phyloP scores from a whole-genome alignment of 768 basidiomycete species.

The Termitomyces sp. region DNA sequence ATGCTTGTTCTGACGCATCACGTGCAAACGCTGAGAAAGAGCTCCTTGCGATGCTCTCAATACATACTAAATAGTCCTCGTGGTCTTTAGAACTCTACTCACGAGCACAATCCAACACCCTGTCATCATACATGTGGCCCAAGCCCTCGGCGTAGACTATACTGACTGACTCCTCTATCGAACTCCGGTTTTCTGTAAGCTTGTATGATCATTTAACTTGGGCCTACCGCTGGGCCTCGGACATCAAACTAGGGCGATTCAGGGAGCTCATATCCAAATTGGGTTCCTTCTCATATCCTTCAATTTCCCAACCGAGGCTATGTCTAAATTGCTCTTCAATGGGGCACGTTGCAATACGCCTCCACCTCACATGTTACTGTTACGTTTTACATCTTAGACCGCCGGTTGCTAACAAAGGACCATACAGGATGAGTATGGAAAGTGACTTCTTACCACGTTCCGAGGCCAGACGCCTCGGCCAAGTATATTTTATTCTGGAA shows the following conservation, averaged over 20 bases:
- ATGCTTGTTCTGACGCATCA: background rate
- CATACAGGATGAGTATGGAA: background rate
- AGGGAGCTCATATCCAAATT: background rate
- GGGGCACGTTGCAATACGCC: background rate
- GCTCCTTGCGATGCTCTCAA: background rate
- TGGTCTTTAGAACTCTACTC: constrained; percentile 1
- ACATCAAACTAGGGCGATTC: background rate
- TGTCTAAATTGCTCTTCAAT: background rate
- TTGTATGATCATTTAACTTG: background rate
- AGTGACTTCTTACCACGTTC: constrained; percentile 4
- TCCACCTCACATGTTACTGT: background rate
- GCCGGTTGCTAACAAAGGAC: background rate
- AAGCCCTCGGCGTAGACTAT: background rate
- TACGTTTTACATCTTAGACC: background rate
- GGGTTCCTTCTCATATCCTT: background rate
- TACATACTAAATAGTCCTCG: background rate
- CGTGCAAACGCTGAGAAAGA: background rate
- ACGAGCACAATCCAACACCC: background rate
- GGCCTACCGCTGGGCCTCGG: background rate
- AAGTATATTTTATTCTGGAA: constrained; percentile 9
- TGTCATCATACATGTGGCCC: background rate
- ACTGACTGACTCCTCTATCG: constrained; percentile 2
- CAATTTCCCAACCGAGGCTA: background rate
- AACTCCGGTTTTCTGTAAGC: constrained; percentile 1
- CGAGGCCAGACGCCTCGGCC: constrained; percentile 7